Evolutionary conservation across 2,329 filamentous ascomycete genomes (phyloP), one percentile per base, ranked within the genome.

Genomic region (Calonectria pseudoreteaudii): DNA sequence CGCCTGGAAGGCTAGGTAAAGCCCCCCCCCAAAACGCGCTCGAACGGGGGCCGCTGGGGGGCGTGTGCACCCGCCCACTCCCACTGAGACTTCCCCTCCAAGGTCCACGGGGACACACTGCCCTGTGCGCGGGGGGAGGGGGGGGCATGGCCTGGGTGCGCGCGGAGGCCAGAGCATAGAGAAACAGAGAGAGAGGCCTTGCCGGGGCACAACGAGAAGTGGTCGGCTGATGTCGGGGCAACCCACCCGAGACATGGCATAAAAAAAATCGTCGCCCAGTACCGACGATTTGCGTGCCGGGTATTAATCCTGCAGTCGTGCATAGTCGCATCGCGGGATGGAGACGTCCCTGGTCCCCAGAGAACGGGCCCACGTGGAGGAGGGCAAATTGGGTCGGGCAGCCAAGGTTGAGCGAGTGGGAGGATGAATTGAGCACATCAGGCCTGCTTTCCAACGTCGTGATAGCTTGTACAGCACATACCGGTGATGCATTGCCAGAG

Each of bases 151-250:
- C 34, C 56, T 28, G n/a, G 13, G 56, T 10, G 31, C 18, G 56
- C 31, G 18, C 31, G 36, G 26, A 44, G 41, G 28, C 28, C 62
- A n/a, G 9, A 23, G 10, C 41, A 44, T 44, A 44, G 41, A 44
- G 7, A 41, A 18, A 16, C 14, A 38, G 13, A 38, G 11, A 38
- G 36, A 41, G 4, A 20, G 6, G 8, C 16, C 53, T 38, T 34
- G 53, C 20, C 36, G 28, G 36, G 38, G 28, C 30, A 58, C 31
- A 9, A 49, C 31, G 44, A 50, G 16, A 50, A 60, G 72, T 28
- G 67, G 58, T 82, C 81, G 81, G 81, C 81, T 82, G 81, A 82
- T 82, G 72, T 82, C 81, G 81, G 81, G 75, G 31, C 71, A 70
- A 66, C 71, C 66, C 60, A 69, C 60, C 78, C 76, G 69, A 70